Conservation (phyloP, 768 basidiomycete genomes). For the Tylopilus felleus region DNA sequence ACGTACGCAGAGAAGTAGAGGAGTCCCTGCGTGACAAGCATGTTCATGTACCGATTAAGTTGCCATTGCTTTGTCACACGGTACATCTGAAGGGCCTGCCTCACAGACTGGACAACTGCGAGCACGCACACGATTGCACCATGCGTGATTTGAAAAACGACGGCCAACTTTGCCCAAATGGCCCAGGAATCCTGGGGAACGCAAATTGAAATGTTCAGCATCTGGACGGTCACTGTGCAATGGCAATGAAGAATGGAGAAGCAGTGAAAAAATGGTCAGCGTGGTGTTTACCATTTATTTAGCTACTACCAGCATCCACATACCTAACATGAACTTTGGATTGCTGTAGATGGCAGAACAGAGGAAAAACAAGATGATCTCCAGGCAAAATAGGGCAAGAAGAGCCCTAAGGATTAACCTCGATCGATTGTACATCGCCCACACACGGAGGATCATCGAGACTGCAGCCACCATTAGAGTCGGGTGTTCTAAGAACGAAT, state of each 20-base stretch:
- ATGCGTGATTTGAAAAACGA: neutral
- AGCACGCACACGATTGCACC: neutral
- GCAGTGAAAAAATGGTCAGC: no score
- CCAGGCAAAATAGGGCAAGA: neutral
- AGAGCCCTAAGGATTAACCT: neutral
- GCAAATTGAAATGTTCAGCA: no score
- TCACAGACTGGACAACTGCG: neutral
- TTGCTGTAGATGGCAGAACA: neutral
- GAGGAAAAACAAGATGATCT: neutral
- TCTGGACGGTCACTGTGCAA: no score
- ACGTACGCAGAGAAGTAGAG: neutral
- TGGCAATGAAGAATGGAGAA: no score
- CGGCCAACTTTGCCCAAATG: no score
- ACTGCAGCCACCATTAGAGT: neutral
- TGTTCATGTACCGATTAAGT: neutral
- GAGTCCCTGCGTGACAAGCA: neutral
- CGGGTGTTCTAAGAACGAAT: no score
- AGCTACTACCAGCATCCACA: neutral
- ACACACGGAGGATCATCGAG: conserved; percentile 2
- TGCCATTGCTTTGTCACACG: neutral
- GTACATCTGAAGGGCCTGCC: neutral
- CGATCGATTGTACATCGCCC: neutral
- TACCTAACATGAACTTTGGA: neutral
- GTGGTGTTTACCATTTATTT: neutral
- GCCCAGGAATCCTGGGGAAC: no score